phyloP scores from a whole-genome alignment of 1,139 yeast genomes.

The Zhuliangozyma parablackwelliae region DNA sequence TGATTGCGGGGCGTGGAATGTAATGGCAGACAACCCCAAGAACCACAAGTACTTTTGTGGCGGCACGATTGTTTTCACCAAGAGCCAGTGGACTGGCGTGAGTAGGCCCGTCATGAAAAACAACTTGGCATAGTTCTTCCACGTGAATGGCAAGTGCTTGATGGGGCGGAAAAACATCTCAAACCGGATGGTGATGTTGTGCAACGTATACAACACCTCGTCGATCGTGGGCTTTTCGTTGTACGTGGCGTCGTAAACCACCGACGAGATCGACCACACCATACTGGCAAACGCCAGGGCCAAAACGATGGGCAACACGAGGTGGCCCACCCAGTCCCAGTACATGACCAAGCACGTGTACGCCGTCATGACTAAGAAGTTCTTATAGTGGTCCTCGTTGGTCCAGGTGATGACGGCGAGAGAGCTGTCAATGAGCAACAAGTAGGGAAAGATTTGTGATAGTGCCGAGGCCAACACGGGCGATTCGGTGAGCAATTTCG shows the following conservation, averaged over 20 bases:
- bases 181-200: conserved; percentile 44
- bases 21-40: conserved; percentile 36
- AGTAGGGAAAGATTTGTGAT: conserved; percentile 45
- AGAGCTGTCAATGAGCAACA: conserved; percentile 40
- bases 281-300: conserved; percentile 33
- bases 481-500: conserved; percentile 33
- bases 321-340: conserved; percentile 36
- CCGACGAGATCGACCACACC: conserved; percentile 45
- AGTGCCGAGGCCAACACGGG: conserved; percentile 46
- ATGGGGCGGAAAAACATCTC: conserved; percentile 44
- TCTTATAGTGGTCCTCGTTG: conserved; percentile 46
- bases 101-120: conserved; percentile 28
- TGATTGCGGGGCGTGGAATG: conserved; percentile 53
- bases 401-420: conserved; percentile 54
- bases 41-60: conserved; percentile 35
- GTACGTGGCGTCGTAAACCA: conserved; percentile 37
- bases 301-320: conserved; percentile 36
- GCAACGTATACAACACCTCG: conserved; percentile 49
- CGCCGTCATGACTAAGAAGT: conserved; percentile 38
- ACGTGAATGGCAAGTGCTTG: conserved; percentile 25
- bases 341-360: conserved; percentile 41
- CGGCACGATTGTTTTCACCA: conserved; percentile 32
- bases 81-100: conserved; percentile 45
- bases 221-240: conserved; percentile 54
- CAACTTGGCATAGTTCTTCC: conserved; percentile 26